Percentiles rank a stretch among this genome's conserved stretches.
Evolutionary conservation across 116 monocot species (phyloP).

Genomic region (Phalaenopsis hybrid): DNA sequence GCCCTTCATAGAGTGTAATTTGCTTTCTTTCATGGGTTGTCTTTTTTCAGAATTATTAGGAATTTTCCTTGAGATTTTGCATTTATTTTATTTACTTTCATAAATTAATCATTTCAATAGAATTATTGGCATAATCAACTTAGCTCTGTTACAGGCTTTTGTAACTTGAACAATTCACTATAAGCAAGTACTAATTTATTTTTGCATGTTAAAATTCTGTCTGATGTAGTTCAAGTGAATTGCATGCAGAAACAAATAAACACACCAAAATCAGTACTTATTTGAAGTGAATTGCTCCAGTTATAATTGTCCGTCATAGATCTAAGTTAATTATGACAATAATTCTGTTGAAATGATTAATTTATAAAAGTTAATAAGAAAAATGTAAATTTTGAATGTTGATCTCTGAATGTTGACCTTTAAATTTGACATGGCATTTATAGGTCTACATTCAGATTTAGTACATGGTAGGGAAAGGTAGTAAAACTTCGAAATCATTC

Average conservation of each 20-base stretch:
- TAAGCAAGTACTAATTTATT: background rate
- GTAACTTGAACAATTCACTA: background rate
- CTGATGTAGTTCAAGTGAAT: background rate
- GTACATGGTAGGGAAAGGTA: too few species aligned
- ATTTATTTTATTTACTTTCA: background rate
- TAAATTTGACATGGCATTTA: background rate
- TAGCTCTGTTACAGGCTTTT: background rate
- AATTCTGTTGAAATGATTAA: too few species aligned
- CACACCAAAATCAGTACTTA: too few species aligned
- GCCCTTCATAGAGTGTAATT: conserved; percentile 4
- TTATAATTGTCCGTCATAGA: too few species aligned
- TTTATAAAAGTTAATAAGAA: too few species aligned
- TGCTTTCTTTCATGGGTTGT: background rate
- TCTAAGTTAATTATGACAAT: too few species aligned
- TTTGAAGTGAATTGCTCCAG: too few species aligned
- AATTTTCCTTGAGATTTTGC: background rate
- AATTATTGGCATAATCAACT: background rate
- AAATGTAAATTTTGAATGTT: too few species aligned
- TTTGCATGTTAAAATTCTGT: background rate
- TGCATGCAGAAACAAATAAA: too few species aligned
- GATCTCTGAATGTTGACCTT: too few species aligned
- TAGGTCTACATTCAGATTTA: background rate
- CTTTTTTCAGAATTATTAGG: background rate
- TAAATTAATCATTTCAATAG: background rate
- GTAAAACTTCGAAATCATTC: background rate